Evolutionary conservation across 2,329 filamentous ascomycete genomes (phyloP).

Genomic region (Aureobasidium subglaciale): DNA sequence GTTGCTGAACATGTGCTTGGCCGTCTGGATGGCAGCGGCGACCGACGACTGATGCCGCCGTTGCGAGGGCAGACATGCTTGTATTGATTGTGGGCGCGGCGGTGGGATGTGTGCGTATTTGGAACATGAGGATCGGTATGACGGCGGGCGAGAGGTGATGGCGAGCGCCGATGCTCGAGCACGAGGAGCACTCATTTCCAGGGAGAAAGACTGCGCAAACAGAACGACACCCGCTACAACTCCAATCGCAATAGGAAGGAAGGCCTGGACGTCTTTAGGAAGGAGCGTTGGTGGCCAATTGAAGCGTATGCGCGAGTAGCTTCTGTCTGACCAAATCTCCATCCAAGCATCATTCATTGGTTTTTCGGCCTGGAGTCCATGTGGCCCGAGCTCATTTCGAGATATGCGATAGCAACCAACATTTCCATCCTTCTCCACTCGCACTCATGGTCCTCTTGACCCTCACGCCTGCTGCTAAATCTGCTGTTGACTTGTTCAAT

Average conservation of each 20-base stretch:
- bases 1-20: conserved; percentile 64
- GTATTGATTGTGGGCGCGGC: conserved; percentile 16
- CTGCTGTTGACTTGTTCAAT: conserved; percentile 44
- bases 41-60: conserved; percentile 51
- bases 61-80: conserved; percentile 3
- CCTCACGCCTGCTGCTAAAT: conserved; percentile 63
- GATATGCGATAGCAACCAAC: neutral
- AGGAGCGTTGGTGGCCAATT: conserved; percentile 9
- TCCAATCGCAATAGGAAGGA: neutral
- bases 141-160: conserved; percentile 17
- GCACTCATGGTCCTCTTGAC: conserved; percentile 65
- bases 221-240: conserved; percentile 8
- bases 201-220: neutral
- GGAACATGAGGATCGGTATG: conserved; percentile 5
- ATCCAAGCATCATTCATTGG: neutral
- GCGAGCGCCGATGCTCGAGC: conserved; percentile 30
- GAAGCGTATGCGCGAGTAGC: neutral
- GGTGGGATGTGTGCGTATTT: neutral
- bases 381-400: conserved; percentile 2
- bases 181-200: conserved; percentile 28
- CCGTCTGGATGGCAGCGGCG: conserved; percentile 62
- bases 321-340: neutral
- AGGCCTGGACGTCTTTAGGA: neutral
- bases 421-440: neutral
- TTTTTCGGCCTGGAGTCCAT: neutral